Percentiles rank a stretch among this genome's conserved stretches.
phyloP scores from a whole-genome alignment of 768 basidiomycete species.

The Daedaleopsis sinensis region DNA sequence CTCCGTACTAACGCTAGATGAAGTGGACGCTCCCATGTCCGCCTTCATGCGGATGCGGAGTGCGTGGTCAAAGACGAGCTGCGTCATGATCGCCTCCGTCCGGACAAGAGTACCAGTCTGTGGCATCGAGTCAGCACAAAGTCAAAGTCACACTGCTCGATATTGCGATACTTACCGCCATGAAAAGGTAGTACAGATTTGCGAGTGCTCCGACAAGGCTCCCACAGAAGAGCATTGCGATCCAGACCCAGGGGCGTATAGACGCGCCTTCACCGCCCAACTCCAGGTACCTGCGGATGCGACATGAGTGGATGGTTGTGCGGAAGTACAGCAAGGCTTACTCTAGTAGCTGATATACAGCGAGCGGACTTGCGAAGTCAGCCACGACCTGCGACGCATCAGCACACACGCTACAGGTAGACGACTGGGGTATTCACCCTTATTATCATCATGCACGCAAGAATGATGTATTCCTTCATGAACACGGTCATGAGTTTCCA shows the following conservation, averaged over 20 bases:
- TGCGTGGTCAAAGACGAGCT: slow-evolving; percentile 58
- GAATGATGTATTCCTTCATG: slow-evolving; percentile 17
- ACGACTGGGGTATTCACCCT: not conserved
- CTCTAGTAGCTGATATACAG: slow-evolving; percentile 38
- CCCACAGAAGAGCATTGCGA: slow-evolving; percentile 52
- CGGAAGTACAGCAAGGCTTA: slow-evolving; percentile 12
- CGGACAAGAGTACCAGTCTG: slow-evolving; percentile 43
- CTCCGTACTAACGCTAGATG: slow-evolving; percentile 18
- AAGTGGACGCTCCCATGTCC: slow-evolving; percentile 15
- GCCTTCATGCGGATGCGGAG: slow-evolving; percentile 56
- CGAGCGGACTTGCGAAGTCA: slow-evolving; percentile 35
- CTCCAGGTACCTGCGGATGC: slow-evolving; percentile 55
- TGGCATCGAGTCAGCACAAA: not conserved
- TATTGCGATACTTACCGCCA: slow-evolving; percentile 1
- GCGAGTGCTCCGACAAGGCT: slow-evolving; percentile 45
- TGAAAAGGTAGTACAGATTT: slow-evolving; percentile 57
- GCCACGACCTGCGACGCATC: slow-evolving; percentile 19
- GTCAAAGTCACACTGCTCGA: not conserved
- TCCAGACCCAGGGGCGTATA: slow-evolving; percentile 74
- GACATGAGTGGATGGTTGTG: not conserved
- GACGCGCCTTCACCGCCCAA: slow-evolving; percentile 48
- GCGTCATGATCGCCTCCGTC: slow-evolving; percentile 49
- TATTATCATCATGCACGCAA: slow-evolving; percentile 11
- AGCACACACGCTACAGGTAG: not conserved
- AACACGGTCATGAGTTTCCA: slow-evolving; percentile 28